Conservation (phyloP, 495 filamentous ascomycete species). For the Xylaria sp. region DNA sequence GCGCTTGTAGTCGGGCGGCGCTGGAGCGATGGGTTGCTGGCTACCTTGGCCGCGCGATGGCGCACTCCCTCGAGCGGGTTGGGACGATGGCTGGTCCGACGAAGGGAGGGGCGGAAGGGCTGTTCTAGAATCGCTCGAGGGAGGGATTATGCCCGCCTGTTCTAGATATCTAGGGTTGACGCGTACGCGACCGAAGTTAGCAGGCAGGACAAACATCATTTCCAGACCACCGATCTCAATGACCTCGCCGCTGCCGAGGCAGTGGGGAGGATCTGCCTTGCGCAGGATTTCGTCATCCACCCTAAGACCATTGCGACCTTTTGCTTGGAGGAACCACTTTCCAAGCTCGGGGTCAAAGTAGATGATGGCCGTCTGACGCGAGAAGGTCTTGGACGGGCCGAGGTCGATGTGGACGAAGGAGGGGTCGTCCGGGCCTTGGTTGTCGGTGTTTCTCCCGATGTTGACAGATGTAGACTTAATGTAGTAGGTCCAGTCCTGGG, state of each 20-base stretch:
- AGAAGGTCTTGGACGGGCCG: constrained; percentile 91
- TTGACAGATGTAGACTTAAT: constrained; percentile 79
- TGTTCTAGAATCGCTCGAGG: constrained; percentile 42
- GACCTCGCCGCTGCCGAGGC: constrained; percentile 82
- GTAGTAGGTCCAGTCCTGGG: constrained; percentile 93
- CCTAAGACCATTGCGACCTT: constrained; percentile 88
- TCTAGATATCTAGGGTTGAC: constrained; percentile 62
- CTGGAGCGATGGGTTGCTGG: constrained; percentile 68
- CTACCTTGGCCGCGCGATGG: constrained; percentile 37
- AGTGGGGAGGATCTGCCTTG: constrained; percentile 55
- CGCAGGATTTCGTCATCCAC: constrained; percentile 75
- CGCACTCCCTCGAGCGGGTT: constrained; percentile 30
- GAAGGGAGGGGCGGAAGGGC: constrained; percentile 56
- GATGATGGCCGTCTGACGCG: constrained; percentile 85
- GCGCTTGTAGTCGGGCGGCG: constrained; percentile 71
- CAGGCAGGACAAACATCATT: constrained; percentile 97
- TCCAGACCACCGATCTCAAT: constrained; percentile 90
- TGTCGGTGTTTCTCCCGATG: constrained; percentile 79
- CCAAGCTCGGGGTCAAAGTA: constrained; percentile 73
- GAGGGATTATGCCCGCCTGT: constrained; percentile 52
- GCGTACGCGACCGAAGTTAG: constrained; percentile 60
- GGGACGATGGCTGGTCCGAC: constrained; percentile 47
- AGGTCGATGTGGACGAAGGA: constrained; percentile 83
- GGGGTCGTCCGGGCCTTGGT: constrained; percentile 42
- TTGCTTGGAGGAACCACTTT: constrained; percentile 82